Percentiles rank a stretch among this genome's conserved stretches.
phyloP scores from a whole-genome alignment of 257 asterid genomes.

The Voacanga thouarsii region DNA sequence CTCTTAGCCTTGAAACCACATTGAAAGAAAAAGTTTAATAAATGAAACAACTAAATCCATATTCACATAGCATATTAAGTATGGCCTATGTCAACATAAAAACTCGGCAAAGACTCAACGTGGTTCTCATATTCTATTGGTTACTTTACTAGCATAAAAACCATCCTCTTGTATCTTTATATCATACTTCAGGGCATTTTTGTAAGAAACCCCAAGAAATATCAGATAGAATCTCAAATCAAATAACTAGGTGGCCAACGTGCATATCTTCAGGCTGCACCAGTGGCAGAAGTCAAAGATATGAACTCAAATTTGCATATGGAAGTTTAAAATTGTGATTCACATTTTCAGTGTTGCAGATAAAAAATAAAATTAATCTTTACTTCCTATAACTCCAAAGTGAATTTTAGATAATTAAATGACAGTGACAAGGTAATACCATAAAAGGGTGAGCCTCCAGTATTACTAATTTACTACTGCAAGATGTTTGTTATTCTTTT shows the following conservation, averaged over 20 bases:
- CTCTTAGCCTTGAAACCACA: no score
- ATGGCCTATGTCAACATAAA: neutral
- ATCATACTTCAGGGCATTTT: neutral
- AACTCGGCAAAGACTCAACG: neutral
- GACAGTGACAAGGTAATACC: neutral
- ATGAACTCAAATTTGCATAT: neutral
- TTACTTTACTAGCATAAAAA: neutral
- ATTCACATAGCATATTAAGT: neutral
- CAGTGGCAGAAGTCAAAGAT: neutral
- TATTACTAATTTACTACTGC: neutral
- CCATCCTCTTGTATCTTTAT: neutral
- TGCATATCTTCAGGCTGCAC: neutral
- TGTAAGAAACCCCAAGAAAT: no score
- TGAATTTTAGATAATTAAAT: neutral
- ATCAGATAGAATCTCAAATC: neutral
- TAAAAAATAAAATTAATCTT: neutral
- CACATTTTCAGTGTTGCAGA: neutral
- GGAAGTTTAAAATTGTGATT: neutral
- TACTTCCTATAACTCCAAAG: neutral
- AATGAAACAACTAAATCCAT: neutral
- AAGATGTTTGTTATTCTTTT: no score
- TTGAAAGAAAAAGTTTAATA: neutral
- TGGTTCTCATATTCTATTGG: neutral
- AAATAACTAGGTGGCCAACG: neutral
- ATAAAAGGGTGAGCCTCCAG: neutral